Evolutionary conservation across 2,329 filamentous ascomycete genomes (phyloP), one percentile per base, ranked within the genome.

Genomic region (Penicillium digitatum): DNA sequence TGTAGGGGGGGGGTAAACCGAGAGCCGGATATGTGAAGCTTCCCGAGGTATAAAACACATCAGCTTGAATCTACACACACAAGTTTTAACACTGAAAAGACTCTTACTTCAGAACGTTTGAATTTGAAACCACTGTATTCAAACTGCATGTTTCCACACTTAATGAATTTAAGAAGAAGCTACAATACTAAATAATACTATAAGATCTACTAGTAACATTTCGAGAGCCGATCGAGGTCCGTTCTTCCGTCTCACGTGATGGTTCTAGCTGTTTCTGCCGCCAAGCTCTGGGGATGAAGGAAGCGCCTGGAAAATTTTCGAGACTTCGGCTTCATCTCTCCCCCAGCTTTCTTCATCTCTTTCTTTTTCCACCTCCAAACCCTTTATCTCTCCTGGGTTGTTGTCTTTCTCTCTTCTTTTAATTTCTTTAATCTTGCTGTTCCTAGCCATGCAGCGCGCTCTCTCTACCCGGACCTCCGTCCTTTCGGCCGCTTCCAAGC

Each of bases 401-500:
- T 58, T 52, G 51, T 63, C 56, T 57, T 49, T 61, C 59, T 62
- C 55, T 55, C 34, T 59, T 61, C 47, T 60, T 62, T 57, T 63
- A 55, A 60, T 65, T 63, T 50, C 62, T 55, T 61, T 58, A 56
- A 57, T 62, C 43, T 32, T 20, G 62, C 63, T 57, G 64, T 60
- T 60, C 52, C 62, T 56, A 62, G 57, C 56, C 64, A 99, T 99
- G 94, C 94, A 99, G 85, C 90, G 94, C 79, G 91, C 91, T 79
- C 84, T 99, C 73, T 85, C 89, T 74, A 90, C 88, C 70, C 83
- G 90, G 81, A 86, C 90, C 74, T 89, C 90, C 66, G 85, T 87
- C 81, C 85, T 93, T 69, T 87, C 87, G 60, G 78, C 78, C 69
- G 77, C 80, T 63, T 75, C 79, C 64, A 77, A 69, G 75, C 81